phyloP scores from a whole-genome alignment of 805 yeast genomes.

The Cyberlindnera nakhonratchasimensis region DNA sequence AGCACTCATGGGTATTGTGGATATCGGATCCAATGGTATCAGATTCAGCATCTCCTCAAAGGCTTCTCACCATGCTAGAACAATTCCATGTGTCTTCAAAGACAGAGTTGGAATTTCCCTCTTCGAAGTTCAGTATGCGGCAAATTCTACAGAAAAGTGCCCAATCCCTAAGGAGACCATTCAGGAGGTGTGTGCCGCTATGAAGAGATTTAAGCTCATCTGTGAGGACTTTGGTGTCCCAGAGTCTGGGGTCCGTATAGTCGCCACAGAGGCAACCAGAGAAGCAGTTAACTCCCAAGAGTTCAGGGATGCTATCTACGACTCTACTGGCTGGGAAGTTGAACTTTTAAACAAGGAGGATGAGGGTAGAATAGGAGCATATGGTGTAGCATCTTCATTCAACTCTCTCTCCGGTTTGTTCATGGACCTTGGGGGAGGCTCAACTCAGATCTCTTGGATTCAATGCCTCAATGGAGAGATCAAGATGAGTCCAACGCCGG shows the following conservation, averaged over 20 bases:
- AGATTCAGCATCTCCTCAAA: constrained; percentile 69
- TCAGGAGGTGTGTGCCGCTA: constrained; percentile 55
- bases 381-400: constrained; percentile 73
- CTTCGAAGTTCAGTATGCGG: constrained; percentile 54
- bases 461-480: constrained; percentile 53
- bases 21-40: constrained; percentile 74
- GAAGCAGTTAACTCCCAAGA: constrained; percentile 63
- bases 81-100: constrained; percentile 74
- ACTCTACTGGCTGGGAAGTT: constrained; percentile 67
- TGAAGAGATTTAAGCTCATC: constrained; percentile 63
- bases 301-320: constrained; percentile 50
- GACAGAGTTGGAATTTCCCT: constrained; percentile 69
- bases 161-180: constrained; percentile 60
- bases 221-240: constrained; percentile 75
- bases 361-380: constrained; percentile 65
- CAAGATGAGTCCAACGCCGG: constrained; percentile 51
- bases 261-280: constrained; percentile 74
- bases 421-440: constrained; percentile 73
- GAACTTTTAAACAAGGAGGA: constrained; percentile 55
- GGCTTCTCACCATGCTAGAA: constrained; percentile 66
- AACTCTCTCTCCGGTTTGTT: constrained; percentile 63
- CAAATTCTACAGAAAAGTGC: constrained; percentile 37
- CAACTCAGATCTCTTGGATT: constrained; percentile 69
- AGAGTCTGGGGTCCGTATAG: constrained; percentile 54
- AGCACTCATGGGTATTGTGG: constrained; percentile 62